Conservation (phyloP, 495 filamentous ascomycete genomes). For the Daldinia loculata region DNA sequence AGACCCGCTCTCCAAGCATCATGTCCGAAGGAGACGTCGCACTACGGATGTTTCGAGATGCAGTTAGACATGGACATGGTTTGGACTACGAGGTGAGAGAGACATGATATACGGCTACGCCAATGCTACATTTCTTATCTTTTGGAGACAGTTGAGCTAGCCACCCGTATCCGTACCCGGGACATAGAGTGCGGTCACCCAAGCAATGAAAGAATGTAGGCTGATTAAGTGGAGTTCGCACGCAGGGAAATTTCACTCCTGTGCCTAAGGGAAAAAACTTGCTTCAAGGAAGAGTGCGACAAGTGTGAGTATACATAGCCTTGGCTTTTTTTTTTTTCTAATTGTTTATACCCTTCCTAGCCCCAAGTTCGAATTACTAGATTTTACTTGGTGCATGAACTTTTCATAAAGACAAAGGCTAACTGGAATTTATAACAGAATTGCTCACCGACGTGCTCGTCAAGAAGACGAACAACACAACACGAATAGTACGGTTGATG, state of each 20-base stretch:
- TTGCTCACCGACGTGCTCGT: conserved; percentile 37
- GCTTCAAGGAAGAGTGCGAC: conserved; percentile 44
- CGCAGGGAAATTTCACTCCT: conserved; percentile 44
- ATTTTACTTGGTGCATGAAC: conserved; percentile 2
- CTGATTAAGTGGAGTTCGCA: conserved; percentile 2
- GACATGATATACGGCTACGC: not conserved
- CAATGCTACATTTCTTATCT: conserved; percentile 3
- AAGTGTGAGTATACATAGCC: conserved; percentile 42
- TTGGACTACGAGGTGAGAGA: conserved; percentile 43
- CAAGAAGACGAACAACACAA: conserved; percentile 13
- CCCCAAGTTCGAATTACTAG: not conserved
- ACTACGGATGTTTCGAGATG: conserved; percentile 41
- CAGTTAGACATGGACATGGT: conserved; percentile 40
- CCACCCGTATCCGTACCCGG: not conserved
- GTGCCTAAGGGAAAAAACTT: conserved; percentile 31
- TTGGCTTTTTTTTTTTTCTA: not conserved
- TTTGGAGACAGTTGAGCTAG: not conserved
- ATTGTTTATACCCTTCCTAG: too few relatives aligned
- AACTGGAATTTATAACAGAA: conserved; percentile 27
- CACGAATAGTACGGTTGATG: conserved; percentile 27
- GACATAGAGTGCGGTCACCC: not conserved
- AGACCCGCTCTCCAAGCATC: conserved; percentile 42
- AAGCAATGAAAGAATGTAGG: not conserved
- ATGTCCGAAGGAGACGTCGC: conserved; percentile 44
- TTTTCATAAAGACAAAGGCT: not conserved